Evolutionary conservation across 306 rosid genomes (phyloP).

Genomic region (Medicago lupulina): DNA sequence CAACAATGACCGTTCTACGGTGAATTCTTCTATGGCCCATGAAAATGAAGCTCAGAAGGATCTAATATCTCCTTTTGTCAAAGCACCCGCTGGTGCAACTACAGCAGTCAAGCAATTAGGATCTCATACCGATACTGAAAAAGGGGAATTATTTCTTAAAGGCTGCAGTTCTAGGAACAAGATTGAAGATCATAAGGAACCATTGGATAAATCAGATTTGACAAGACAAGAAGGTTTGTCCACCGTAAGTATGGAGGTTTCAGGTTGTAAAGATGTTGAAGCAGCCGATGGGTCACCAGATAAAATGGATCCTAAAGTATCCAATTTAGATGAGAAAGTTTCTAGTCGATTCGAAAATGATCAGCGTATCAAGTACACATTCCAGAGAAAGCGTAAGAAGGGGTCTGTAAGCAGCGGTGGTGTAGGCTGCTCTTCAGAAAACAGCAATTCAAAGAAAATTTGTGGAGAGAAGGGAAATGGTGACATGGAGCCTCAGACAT

Average conservation of each 20-base stretch:
- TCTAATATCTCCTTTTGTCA: slow-evolving; percentile 37
- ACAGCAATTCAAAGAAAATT: slow-evolving; percentile 48
- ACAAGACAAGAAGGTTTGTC: slow-evolving; percentile 54
- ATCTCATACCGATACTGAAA: slow-evolving; percentile 42
- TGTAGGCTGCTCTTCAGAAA: slow-evolving; percentile 51
- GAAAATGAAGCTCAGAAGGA: slow-evolving; percentile 56
- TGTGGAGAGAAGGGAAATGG: slow-evolving; percentile 55
- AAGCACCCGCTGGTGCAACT: slow-evolving; percentile 36
- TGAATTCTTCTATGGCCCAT: slow-evolving; percentile 40
- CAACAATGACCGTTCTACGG: slow-evolving; percentile 42
- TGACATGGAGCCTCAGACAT: slow-evolving; percentile 56
- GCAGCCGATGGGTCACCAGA: slow-evolving; percentile 41
- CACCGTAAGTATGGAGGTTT: slow-evolving; percentile 47
- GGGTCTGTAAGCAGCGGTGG: slow-evolving; percentile 55
- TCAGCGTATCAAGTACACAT: slow-evolving; percentile 76
- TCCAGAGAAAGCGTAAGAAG: slow-evolving; percentile 82
- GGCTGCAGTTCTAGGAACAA: slow-evolving; percentile 51
- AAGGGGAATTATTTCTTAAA: slow-evolving; percentile 45
- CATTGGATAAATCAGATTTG: slow-evolving; percentile 50
- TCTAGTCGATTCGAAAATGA: slow-evolving; percentile 53
- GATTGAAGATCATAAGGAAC: slow-evolving; percentile 45
- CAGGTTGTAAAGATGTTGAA: slow-evolving; percentile 50
- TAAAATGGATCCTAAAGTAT: slow-evolving; percentile 47
- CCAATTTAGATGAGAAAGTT: slow-evolving; percentile 51
- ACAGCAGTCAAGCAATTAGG: slow-evolving; percentile 46